These are phyloP conservation scores for Paxillus involutus DNA, from an alignment of 768 basidiomycete species.

Conservation along the genomic window DNA sequence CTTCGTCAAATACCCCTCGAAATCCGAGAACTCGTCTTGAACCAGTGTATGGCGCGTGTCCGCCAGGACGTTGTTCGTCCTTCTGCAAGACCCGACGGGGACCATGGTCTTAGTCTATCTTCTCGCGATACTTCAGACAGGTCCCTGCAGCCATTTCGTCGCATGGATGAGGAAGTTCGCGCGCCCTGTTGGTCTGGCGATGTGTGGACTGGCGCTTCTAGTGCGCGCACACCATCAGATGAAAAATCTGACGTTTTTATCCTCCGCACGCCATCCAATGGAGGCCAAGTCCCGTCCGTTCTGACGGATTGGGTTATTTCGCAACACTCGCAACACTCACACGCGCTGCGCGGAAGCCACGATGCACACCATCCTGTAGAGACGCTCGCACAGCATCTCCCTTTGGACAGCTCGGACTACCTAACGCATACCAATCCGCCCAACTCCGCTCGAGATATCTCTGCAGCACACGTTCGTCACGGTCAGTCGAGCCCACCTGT, in stretches of 20 bases:
- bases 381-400: slow-evolving; percentile 8
- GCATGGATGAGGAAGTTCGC: too few relatives aligned
- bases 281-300: slow-evolving; percentile 15
- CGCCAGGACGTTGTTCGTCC: not conserved
- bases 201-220: not conserved
- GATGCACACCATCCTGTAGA: slow-evolving; percentile 20
- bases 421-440: not conserved
- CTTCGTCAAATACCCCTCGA: too few relatives aligned
- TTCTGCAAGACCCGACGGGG: not conserved
- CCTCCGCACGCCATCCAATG: not conserved
- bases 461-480: too few relatives aligned
- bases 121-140: not conserved
- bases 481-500: not conserved
- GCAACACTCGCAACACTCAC: not conserved
- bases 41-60: not conserved
- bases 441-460: not conserved
- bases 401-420: not conserved
- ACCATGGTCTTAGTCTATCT: not conserved
- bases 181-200: not conserved
- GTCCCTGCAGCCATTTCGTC: too few relatives aligned
- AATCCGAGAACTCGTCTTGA: not conserved
- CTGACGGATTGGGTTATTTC: not conserved
- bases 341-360: not conserved
- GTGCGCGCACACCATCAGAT: not conserved
- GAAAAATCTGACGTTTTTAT: not conserved